These are phyloP conservation scores for Parasitella parasitica DNA, from an alignment of 371 early-diverging fungal genomes.

Conservation along the genomic window DNA sequence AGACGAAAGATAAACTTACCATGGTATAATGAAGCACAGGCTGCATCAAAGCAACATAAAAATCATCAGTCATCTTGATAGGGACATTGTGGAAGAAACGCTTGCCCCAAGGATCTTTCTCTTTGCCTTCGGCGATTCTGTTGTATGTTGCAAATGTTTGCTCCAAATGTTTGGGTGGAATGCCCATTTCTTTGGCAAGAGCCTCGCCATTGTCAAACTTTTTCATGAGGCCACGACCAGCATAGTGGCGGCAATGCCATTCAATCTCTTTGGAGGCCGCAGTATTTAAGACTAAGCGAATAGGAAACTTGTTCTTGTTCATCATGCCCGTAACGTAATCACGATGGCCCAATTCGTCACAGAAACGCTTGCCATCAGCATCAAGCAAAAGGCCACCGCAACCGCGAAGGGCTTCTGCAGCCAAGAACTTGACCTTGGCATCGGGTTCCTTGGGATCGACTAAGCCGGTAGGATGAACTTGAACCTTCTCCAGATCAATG, in stretches of 20 bases:
- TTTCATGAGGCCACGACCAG: constrained; percentile 89
- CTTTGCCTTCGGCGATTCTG: constrained; percentile 67
- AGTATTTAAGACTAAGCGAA: constrained; percentile 84
- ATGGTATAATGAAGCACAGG: constrained; percentile 96
- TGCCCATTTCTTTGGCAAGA: constrained; percentile 83
- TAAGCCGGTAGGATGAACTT: constrained; percentile 97
- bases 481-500: constrained; percentile 94
- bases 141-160: constrained; percentile 85
- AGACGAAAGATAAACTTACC: constrained; percentile 46
- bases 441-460: constrained; percentile 90
- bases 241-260: constrained; percentile 94
- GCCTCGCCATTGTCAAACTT: constrained; percentile 71
- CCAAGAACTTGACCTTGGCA: constrained; percentile 85
- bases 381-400: constrained; percentile 88
- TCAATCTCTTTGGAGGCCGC: constrained; percentile 88
- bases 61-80: constrained; percentile 70
- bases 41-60: constrained; percentile 85
- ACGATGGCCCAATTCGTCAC: constrained; percentile 90
- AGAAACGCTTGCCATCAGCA: constrained; percentile 88
- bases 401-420: constrained; percentile 97
- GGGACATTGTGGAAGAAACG: constrained; percentile 86
- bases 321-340: constrained; percentile 87
- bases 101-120: constrained; percentile 88
- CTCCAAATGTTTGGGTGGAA: constrained; percentile 64
- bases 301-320: constrained; percentile 81